phyloP scores from a whole-genome alignment of 2,329 filamentous ascomycete species.

The Daldinia sp. region DNA sequence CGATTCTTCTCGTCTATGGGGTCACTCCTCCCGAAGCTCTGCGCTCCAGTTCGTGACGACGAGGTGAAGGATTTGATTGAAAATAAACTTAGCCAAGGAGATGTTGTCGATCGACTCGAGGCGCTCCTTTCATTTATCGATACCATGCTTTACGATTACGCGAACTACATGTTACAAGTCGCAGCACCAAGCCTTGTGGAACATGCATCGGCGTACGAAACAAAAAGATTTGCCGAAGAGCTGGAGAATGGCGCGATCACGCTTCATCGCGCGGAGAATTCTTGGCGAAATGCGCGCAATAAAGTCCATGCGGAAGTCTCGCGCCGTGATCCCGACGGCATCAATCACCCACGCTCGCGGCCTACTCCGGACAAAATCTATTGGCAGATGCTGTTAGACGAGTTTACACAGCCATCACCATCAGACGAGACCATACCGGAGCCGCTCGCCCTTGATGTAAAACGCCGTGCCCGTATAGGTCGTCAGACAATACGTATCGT shows the following conservation, averaged over 20 bases:
- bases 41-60: slow-evolving; percentile 80
- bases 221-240: slow-evolving; percentile 73
- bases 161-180: slow-evolving; percentile 79
- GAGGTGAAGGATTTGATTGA: slow-evolving; percentile 75
- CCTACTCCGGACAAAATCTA: slow-evolving; percentile 77
- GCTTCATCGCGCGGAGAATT: slow-evolving; percentile 67
- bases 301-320: slow-evolving; percentile 72
- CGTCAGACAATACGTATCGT: slow-evolving; percentile 70
- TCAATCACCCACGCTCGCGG: slow-evolving; percentile 68
- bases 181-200: slow-evolving; percentile 76
- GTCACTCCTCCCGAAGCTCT: slow-evolving; percentile 78
- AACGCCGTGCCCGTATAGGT: slow-evolving; percentile 67
- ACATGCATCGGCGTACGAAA: slow-evolving; percentile 76
- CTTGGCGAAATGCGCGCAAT: slow-evolving; percentile 70
- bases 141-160: slow-evolving; percentile 80
- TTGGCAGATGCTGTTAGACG: slow-evolving; percentile 76
- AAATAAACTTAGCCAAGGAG: slow-evolving; percentile 65
- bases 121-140: slow-evolving; percentile 79
- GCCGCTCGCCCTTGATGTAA: slow-evolving; percentile 74
- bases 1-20: slow-evolving; percentile 82
- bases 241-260: slow-evolving; percentile 63
- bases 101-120: slow-evolving; percentile 79
- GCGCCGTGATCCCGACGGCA: slow-evolving; percentile 73
- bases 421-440: slow-evolving; percentile 69
- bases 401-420: slow-evolving; percentile 73